A percentile compares a stretch with the other conserved stretches of the same genome.
Conservation (phyloP, 805 yeast species). For the Metschnikowia cubensis region DNA sequence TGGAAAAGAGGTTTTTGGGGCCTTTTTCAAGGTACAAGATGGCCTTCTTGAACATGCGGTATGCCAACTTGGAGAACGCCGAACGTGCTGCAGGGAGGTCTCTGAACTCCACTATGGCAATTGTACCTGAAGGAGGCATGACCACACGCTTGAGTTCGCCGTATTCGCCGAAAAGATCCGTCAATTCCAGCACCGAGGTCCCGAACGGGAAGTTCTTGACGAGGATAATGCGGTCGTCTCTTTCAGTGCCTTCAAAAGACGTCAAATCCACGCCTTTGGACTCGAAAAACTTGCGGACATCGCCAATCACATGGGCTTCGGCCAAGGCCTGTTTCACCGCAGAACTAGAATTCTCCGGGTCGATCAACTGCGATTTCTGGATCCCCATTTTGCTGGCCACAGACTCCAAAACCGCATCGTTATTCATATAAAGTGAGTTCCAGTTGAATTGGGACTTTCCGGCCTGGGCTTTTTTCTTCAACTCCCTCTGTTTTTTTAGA, state of each 20-base stretch:
- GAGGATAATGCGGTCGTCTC: slow-evolving; percentile 75
- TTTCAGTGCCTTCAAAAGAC: slow-evolving; percentile 59
- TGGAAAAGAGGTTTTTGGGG: slow-evolving; percentile 72
- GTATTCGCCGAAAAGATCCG: slow-evolving; percentile 72
- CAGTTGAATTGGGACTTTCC: slow-evolving; percentile 85
- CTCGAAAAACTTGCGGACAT: slow-evolving; percentile 84
- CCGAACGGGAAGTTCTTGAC: slow-evolving; percentile 91
- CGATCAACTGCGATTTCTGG: slow-evolving; percentile 75
- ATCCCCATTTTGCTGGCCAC: slow-evolving; percentile 84
- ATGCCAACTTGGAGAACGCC: slow-evolving; percentile 85
- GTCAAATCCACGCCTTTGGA: slow-evolving; percentile 78
- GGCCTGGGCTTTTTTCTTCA: slow-evolving; percentile 81
- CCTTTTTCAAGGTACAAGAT: slow-evolving; percentile 92
- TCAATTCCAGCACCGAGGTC: slow-evolving; percentile 73
- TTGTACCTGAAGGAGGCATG: slow-evolving; percentile 96
- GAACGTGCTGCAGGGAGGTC: slow-evolving; percentile 80
- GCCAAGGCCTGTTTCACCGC: slow-evolving; percentile 97
- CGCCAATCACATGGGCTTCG: slow-evolving; percentile 92
- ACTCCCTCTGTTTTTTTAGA: slow-evolving; percentile 81
- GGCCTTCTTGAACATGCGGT: slow-evolving; percentile 81
- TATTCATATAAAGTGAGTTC: slow-evolving; percentile 90
- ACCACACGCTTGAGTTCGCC: slow-evolving; percentile 78
- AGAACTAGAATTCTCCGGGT: slow-evolving; percentile 79
- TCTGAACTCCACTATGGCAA: slow-evolving; percentile 87
- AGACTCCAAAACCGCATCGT: slow-evolving; percentile 86